A percentile compares a stretch with the other conserved stretches of the same genome.
Conservation (phyloP, 495 filamentous ascomycete genomes). For the Mytilinidion resinicola region DNA sequence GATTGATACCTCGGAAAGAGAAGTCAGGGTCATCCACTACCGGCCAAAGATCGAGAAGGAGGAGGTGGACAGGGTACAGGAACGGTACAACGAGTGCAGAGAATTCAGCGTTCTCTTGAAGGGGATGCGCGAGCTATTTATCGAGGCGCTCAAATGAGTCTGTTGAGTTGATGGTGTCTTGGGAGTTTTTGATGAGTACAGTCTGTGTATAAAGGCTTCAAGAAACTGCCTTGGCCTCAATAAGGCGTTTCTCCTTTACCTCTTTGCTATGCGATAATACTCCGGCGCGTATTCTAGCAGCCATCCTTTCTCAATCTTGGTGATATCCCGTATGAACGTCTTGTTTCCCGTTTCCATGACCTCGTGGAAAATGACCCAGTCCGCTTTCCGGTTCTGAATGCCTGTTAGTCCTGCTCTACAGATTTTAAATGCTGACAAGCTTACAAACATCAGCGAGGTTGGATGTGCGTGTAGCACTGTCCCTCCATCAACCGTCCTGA, state of each 20-base stretch:
- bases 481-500: conserved; percentile 70
- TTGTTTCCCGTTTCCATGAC: conserved; percentile 87
- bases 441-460: conserved; percentile 84
- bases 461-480: conserved; percentile 80
- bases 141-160: conserved; percentile 48
- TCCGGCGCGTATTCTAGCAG: conserved; percentile 81
- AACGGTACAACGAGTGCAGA: conserved; percentile 73
- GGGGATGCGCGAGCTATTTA: conserved; percentile 86
- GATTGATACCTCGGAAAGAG: conserved; percentile 67
- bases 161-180: background rate
- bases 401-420: conserved; percentile 16
- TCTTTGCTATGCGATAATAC: conserved; percentile 56
- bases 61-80: conserved; percentile 63
- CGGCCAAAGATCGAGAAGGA: conserved; percentile 69
- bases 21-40: conserved; percentile 75
- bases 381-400: conserved; percentile 77
- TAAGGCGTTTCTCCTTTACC: conserved; percentile 1
- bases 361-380: conserved; percentile 97
- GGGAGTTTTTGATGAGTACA: background rate
- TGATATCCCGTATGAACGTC: conserved; percentile 85
- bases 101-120: conserved; percentile 78
- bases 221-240: background rate
- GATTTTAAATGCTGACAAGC: conserved; percentile 25
- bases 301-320: conserved; percentile 86
- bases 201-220: background rate